These are phyloP conservation scores for Melaleuca quinquenervia DNA, from an alignment of 345 rosid genomes.

Conservation along the genomic window DNA sequence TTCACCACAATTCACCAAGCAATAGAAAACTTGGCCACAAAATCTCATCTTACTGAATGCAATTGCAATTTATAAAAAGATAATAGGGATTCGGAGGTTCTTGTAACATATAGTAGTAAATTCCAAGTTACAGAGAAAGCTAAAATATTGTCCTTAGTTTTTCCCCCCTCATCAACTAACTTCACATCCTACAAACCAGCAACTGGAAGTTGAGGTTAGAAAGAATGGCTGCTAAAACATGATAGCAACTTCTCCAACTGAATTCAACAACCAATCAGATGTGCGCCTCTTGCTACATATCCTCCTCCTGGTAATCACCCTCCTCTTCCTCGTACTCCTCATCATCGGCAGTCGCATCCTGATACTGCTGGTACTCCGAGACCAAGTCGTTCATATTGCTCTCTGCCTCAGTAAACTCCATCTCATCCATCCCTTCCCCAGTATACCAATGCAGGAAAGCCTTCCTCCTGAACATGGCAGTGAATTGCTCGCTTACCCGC, in stretches of 20 bases:
- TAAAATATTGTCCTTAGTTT: background rate
- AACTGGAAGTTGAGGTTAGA: constrained; percentile 23
- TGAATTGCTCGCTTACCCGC: constrained; percentile 61
- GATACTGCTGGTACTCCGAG: constrained; percentile 69
- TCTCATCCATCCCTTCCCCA: constrained; percentile 33
- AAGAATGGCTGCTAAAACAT: background rate
- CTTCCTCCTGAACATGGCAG: constrained; percentile 32
- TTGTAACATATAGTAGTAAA: background rate
- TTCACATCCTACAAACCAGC: constrained; percentile 9
- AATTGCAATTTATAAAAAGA: background rate
- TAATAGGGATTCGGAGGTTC: background rate
- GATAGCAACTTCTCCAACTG: background rate
- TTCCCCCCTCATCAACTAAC: background rate
- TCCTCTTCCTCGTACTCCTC: constrained; percentile 57
- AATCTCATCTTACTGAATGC: background rate
- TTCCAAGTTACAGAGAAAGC: background rate
- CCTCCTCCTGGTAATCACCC: constrained; percentile 26
- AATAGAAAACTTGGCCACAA: background rate
- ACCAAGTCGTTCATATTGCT: constrained; percentile 78
- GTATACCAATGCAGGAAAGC: constrained; percentile 39
- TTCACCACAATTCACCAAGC: background rate
- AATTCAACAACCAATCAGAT: background rate
- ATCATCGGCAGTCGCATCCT: constrained; percentile 71
- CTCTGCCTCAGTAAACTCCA: constrained; percentile 44
- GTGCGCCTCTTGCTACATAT: background rate